Evolutionary conservation across 139 green algal species (phyloP).

Genomic region (Coccomyxa sp.): DNA sequence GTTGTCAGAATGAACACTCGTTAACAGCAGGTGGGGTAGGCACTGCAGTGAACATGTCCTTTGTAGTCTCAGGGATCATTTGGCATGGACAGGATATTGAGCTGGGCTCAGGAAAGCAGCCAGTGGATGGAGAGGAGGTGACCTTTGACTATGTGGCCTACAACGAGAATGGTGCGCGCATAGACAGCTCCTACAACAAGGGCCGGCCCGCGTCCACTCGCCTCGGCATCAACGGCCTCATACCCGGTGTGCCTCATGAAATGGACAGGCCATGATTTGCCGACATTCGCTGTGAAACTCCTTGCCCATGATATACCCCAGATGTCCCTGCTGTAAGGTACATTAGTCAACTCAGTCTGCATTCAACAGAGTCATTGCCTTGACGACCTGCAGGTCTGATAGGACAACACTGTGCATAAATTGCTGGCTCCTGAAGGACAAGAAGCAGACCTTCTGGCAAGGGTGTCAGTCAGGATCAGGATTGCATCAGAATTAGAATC

Average conservation of each 20-base stretch:
- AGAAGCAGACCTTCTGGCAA: too few species aligned
- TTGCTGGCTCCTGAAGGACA: neutral
- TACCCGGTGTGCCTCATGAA: conserved; percentile 66
- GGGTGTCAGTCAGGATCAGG: neutral
- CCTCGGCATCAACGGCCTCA: conserved; percentile 89
- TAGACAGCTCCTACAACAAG: conserved; percentile 89
- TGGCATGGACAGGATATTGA: conserved; percentile 52
- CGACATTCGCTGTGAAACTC: neutral
- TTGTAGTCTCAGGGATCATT: too few species aligned
- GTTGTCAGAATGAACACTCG: too few species aligned
- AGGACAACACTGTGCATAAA: neutral
- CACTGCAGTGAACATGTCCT: too few species aligned
- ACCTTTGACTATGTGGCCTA: conserved; percentile 96
- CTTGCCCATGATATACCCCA: too few species aligned
- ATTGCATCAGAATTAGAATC: too few species aligned
- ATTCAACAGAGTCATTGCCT: neutral
- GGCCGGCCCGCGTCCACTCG: conserved; percentile 71
- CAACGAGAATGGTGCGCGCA: conserved; percentile 86
- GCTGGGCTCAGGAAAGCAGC: conserved; percentile 46
- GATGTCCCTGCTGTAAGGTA: neutral
- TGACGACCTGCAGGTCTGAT: neutral
- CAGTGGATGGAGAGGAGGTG: conserved; percentile 83
- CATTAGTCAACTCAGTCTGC: neutral
- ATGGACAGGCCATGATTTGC: neutral
- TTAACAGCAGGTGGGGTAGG: too few species aligned